Percentiles rank a stretch among this genome's conserved stretches.
These are phyloP conservation scores for Saccharomyces hybrid DNA, from an alignment of 1,139 yeast genomes.

Conservation along the genomic window DNA sequence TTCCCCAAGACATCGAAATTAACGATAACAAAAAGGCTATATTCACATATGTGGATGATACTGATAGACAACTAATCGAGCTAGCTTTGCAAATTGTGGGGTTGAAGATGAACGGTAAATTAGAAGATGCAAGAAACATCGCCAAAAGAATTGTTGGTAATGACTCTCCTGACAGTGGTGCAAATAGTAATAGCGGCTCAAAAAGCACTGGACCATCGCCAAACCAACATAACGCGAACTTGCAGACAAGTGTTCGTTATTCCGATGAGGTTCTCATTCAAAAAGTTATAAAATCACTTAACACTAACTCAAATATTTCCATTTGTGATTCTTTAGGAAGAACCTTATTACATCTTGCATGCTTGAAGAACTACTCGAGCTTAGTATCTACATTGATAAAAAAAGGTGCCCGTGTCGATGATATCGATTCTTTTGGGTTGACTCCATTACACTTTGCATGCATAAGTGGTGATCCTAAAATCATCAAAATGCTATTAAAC, in stretches of 20 bases:
- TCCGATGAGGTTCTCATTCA: slow-evolving; percentile 49
- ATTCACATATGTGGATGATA: slow-evolving; percentile 83
- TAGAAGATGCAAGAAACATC: slow-evolving; percentile 83
- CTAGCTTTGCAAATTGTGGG: slow-evolving; percentile 89
- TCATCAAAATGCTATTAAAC: slow-evolving; percentile 33
- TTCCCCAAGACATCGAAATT: slow-evolving; percentile 6
- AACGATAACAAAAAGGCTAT: slow-evolving; percentile 31
- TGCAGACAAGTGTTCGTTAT: neutral
- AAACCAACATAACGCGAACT: neutral
- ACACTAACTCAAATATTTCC: slow-evolving; percentile 58
- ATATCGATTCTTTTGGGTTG: slow-evolving; percentile 65
- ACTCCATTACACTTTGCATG: slow-evolving; percentile 82
- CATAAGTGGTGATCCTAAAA: slow-evolving; percentile 56
- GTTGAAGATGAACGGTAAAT: slow-evolving; percentile 82
- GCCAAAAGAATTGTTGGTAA: slow-evolving; percentile 72
- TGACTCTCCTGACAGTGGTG: slow-evolving; percentile 3
- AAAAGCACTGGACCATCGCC: neutral
- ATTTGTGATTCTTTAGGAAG: slow-evolving; percentile 73
- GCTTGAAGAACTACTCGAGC: slow-evolving; percentile 57
- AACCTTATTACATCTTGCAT: slow-evolving; percentile 72
- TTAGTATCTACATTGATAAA: slow-evolving; percentile 56
- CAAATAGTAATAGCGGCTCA: neutral
- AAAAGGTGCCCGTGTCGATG: slow-evolving; percentile 71
- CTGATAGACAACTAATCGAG: slow-evolving; percentile 83
- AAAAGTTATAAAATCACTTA: slow-evolving; percentile 48